phyloP scores from a whole-genome alignment of 1,284 basidiomycete species.

The Moesziomyces sp. region DNA sequence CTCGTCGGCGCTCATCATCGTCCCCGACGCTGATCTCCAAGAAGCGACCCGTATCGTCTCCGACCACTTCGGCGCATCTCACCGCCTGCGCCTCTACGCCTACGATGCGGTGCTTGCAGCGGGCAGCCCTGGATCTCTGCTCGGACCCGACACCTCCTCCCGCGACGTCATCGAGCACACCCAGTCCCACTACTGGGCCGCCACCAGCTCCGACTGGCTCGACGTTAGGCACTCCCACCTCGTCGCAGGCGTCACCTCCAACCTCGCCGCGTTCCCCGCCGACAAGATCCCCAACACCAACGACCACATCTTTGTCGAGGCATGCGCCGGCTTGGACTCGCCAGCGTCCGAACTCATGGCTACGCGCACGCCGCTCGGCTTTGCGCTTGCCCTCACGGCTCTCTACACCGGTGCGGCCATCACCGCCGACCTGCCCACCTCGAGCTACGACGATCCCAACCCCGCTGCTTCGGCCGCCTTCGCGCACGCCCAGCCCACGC shows the following conservation, averaged over 20 bases:
- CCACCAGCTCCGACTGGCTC: slow-evolving; percentile 44
- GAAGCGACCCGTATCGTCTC: slow-evolving; percentile 12
- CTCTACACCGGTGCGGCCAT: slow-evolving; percentile 63
- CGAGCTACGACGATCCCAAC: slow-evolving; percentile 44
- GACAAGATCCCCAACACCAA: slow-evolving; percentile 54
- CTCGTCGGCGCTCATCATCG: slow-evolving; percentile 43
- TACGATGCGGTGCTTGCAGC: slow-evolving; percentile 38
- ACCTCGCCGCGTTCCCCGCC: slow-evolving; percentile 57
- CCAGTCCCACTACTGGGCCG: slow-evolving; percentile 55
- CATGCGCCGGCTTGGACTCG: slow-evolving; percentile 6
- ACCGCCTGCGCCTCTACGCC: slow-evolving; percentile 36
- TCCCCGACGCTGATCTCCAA: slow-evolving; percentile 33
- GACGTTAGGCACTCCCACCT: slow-evolving; percentile 49
- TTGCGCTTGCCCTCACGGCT: slow-evolving; percentile 54
- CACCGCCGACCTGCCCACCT: slow-evolving; percentile 33
- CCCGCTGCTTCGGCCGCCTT: slow-evolving; percentile 24
- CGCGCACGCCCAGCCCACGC: slow-evolving; percentile 33
- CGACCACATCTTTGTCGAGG: slow-evolving; percentile 56
- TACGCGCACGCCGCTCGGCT: slow-evolving; percentile 41
- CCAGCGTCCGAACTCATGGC: slow-evolving; percentile 43
- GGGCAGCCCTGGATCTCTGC: slow-evolving; percentile 27
- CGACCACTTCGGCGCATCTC: slow-evolving; percentile 32
- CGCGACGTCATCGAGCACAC: slow-evolving; percentile 28
- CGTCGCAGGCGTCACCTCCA: slow-evolving; percentile 54
- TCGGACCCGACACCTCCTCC: slow-evolving; percentile 11